Evolutionary conservation across 2,329 filamentous ascomycete species (phyloP), one percentile per base, ranked within the genome.

Genomic region (Aspergillus candidus): DNA sequence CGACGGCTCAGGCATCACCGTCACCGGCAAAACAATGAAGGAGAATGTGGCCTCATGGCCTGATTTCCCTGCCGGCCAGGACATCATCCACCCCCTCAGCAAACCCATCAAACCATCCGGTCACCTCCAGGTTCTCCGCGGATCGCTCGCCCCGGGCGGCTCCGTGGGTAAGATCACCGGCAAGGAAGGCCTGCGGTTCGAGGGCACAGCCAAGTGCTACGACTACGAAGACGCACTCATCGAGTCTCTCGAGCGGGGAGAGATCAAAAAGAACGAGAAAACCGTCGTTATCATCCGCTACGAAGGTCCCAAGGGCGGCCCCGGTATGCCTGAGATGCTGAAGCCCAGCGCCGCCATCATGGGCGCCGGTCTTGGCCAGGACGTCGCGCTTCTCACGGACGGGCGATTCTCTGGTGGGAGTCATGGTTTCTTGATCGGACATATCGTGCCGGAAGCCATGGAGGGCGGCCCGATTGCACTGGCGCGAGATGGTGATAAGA

Each of bases 261-360:
- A 80, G 43, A 77, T 84, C 60, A 82, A 80, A 60, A 82, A 83
- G 67, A 79, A 79, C 47, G 80, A 85, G 65, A 85, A 84, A 65
- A 82, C 77, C 0, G 82, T 85, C 18, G 79, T 84, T 11, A 77
- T 85, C 36, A 84, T 85, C 61, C 77, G 82, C 14, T 84, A 84
- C 56, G 80, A 84, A 57, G 82, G 82, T 1, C 82, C 82, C 32
- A 84, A 83, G 63, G 82, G 82, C 32, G 81, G 80, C 2, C 82
- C 82, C 0, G 82, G 82, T 39, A 85, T 85, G 82, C 80, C 78
- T 6, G 82, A 85, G 66, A 84, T 84, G 79, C 62, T 85, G 55
- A 85, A 84, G 61, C 80, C 82, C 32, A 77, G 72, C 40, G 81
- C 79, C 10, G 80, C 81, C n/a, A 82, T 85, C 60, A 85, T 85